A percentile compares a stretch with the other conserved stretches of the same genome.
These are phyloP conservation scores for Plasmodium inui DNA, from an alignment of 169 alveolate genomes.

Conservation along the genomic window DNA sequence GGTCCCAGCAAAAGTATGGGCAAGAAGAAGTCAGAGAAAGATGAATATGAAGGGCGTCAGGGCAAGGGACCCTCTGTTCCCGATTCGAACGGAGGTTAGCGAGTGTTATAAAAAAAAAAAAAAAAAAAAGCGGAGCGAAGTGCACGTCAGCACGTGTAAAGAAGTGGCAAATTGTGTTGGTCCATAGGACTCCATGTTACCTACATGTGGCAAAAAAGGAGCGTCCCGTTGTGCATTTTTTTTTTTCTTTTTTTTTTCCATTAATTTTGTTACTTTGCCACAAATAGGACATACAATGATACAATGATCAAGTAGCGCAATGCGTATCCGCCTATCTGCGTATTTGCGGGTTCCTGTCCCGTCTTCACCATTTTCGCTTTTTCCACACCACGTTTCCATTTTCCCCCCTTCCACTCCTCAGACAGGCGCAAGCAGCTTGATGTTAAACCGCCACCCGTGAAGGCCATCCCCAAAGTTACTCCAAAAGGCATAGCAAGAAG, in stretches of 20 bases:
- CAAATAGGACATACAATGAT: not conserved
- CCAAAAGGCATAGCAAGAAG: conserved; percentile 22
- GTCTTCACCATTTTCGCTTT: not conserved
- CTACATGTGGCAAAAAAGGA: not conserved
- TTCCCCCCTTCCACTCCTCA: not conserved
- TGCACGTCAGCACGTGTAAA: not conserved
- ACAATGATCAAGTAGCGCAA: not conserved
- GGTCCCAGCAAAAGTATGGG: not conserved
- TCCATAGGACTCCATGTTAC: not conserved
- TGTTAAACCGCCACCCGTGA: conserved; percentile 72
- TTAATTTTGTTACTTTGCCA: not conserved
- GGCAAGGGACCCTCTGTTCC: not conserved
- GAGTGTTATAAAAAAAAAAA: too few relatives aligned
- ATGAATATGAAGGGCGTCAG: not conserved
- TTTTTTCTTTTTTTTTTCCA: not conserved
- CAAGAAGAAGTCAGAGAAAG: not conserved
- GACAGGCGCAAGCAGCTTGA: conserved; percentile 12
- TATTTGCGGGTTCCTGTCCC: not conserved
- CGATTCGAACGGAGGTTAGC: not conserved
- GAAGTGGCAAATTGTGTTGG: not conserved
- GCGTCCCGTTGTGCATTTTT: not conserved
- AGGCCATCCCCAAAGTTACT: conserved; percentile 56
- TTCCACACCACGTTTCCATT: not conserved
- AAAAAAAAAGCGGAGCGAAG: not conserved
- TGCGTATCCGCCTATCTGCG: not conserved